These are phyloP conservation scores for Melanomma pulvis-pyrius DNA, from an alignment of 495 filamentous ascomycete genomes.

Conservation along the genomic window DNA sequence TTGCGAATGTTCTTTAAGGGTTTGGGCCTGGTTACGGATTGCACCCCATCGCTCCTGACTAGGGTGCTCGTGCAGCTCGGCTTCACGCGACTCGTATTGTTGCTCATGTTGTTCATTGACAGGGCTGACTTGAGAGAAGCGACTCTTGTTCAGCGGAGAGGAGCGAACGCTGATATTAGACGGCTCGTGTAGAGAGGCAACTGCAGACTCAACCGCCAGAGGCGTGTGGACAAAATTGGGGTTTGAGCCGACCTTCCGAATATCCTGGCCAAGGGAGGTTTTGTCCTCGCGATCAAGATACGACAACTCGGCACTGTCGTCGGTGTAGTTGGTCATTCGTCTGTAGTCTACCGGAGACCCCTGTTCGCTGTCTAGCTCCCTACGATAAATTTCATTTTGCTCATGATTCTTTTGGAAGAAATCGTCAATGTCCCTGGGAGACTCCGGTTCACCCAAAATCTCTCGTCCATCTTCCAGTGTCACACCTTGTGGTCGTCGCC, in stretches of 20 bases:
- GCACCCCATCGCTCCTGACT: slow-evolving; percentile 39
- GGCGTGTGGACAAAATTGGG: slow-evolving; percentile 73
- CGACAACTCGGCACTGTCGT: slow-evolving; percentile 65
- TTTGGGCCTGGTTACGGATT: slow-evolving; percentile 37
- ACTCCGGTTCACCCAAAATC: slow-evolving; percentile 47
- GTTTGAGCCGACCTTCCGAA: slow-evolving; percentile 69
- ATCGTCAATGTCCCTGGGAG: slow-evolving; percentile 49
- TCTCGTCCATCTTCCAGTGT: slow-evolving; percentile 55
- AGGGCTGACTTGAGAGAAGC: slow-evolving; percentile 16
- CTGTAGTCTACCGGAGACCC: slow-evolving; percentile 57
- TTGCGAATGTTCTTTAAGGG: slow-evolving; percentile 22
- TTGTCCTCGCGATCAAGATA: slow-evolving; percentile 55
- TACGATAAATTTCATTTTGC: slow-evolving; percentile 56
- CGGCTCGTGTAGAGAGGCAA: slow-evolving; percentile 82
- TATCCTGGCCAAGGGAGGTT: slow-evolving; percentile 65
- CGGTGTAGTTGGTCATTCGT: slow-evolving; percentile 62
- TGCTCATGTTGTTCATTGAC: slow-evolving; percentile 18
- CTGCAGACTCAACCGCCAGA: slow-evolving; percentile 78
- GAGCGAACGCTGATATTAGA: slow-evolving; percentile 61
- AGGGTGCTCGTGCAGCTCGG: slow-evolving; percentile 7
- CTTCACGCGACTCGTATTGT: slow-evolving; percentile 3
- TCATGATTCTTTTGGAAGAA: slow-evolving; percentile 60
- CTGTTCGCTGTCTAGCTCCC: slow-evolving; percentile 54
- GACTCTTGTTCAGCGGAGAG: slow-evolving; percentile 28
- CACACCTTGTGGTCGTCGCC: slow-evolving; percentile 54